phyloP scores from a whole-genome alignment of 2,329 filamentous ascomycete genomes.

The Penicillium polonicum region DNA sequence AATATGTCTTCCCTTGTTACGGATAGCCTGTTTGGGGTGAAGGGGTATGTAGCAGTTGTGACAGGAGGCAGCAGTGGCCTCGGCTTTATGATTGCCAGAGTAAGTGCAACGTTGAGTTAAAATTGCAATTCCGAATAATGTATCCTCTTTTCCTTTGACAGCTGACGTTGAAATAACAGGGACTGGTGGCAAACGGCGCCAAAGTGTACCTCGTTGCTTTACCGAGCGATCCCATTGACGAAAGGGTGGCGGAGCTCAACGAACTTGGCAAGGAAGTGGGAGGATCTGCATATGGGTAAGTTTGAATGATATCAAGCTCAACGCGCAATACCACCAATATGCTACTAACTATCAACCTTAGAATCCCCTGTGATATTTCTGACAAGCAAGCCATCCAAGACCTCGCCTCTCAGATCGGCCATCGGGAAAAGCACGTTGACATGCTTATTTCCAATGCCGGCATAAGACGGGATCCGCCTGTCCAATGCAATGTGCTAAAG shows the following conservation, averaged over 20 bases:
- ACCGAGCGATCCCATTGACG: slow-evolving; percentile 43
- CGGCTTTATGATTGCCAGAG: slow-evolving; percentile 50
- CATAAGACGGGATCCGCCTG: slow-evolving; percentile 47
- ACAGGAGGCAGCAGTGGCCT: slow-evolving; percentile 49
- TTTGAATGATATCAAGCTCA: neutral
- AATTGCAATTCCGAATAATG: neutral
- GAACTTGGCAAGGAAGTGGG: slow-evolving; percentile 37
- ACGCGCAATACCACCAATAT: neutral
- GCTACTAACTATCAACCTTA: neutral
- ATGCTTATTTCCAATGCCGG: slow-evolving; percentile 53
- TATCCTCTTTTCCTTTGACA: neutral
- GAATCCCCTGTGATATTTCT: slow-evolving; percentile 37
- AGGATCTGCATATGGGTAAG: slow-evolving; percentile 43
- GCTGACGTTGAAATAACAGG: slow-evolving; percentile 27
- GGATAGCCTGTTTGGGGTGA: slow-evolving; percentile 34
- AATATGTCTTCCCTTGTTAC: slow-evolving; percentile 16
- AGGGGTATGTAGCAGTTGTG: slow-evolving; percentile 46
- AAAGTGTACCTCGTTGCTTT: slow-evolving; percentile 48
- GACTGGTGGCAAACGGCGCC: slow-evolving; percentile 48
- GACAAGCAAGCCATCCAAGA: slow-evolving; percentile 43
- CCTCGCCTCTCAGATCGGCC: slow-evolving; percentile 34
- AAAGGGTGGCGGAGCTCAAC: slow-evolving; percentile 42
- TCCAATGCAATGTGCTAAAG: slow-evolving; percentile 46
- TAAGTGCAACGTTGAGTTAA: slow-evolving; percentile 12
- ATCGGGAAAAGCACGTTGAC: slow-evolving; percentile 45